Conservation (phyloP, 352 stramenopile species). For the Pilasporangium apinafurcum region DNA sequence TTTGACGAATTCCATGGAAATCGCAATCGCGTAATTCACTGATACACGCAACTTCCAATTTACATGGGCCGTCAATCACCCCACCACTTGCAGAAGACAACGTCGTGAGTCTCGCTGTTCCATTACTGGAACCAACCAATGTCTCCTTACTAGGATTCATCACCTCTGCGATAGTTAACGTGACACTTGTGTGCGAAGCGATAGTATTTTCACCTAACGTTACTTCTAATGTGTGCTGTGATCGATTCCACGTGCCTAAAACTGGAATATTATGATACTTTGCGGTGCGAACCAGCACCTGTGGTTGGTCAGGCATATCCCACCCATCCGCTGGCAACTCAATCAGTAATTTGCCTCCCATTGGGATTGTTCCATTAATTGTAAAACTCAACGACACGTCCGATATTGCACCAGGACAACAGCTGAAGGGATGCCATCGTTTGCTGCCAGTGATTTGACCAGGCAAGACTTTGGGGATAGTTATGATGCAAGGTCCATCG, state of each 20-base stretch:
- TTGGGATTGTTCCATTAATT: constrained; percentile 27
- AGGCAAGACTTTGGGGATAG: constrained; percentile 43
- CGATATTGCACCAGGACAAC: constrained; percentile 30
- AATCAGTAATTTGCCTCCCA: constrained; percentile 33
- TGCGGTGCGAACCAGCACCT: constrained; percentile 27
- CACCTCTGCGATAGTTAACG: constrained; percentile 34
- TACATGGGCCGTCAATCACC: constrained; percentile 55
- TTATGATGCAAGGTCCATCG: constrained; percentile 39
- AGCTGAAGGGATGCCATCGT: constrained; percentile 60
- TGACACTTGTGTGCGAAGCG: constrained; percentile 22
- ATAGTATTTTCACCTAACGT: constrained; percentile 17
- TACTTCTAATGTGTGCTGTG: constrained; percentile 56
- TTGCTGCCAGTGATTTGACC: constrained; percentile 29
- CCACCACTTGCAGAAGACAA: constrained; percentile 30
- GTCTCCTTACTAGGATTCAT: constrained; percentile 50
- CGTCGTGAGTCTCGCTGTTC: constrained; percentile 37
- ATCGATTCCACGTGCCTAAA: constrained; percentile 25
- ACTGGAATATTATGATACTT: constrained; percentile 22
- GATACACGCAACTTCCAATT: constrained; percentile 52
- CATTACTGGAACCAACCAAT: constrained; percentile 3
- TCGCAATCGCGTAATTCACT: constrained; percentile 57
- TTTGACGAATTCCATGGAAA: constrained; percentile 26
- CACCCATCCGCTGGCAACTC: constrained; percentile 47
- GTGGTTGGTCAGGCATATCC: constrained; percentile 46
- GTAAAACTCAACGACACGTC: constrained; percentile 52